Conservation (phyloP, 2,329 filamentous ascomycete species). For the Trichoderma lentiforme region DNA sequence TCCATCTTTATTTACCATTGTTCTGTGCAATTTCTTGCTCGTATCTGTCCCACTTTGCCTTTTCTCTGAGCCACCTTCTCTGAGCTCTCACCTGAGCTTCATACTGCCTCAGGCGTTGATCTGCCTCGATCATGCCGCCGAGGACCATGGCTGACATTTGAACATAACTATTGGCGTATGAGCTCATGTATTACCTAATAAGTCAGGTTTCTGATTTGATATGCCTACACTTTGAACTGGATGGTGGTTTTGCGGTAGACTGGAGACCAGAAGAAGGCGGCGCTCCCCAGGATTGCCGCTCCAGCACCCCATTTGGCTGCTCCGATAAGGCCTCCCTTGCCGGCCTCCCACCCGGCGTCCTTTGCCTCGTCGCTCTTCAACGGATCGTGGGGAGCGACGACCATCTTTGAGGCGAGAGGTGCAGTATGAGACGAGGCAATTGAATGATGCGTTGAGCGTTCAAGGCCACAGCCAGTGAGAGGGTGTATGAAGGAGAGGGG, state of each 20-base stretch:
- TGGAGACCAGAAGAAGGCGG: conserved; percentile 64
- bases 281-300: conserved; percentile 57
- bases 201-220: too few species aligned
- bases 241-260: conserved; percentile 69
- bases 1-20: conserved; percentile 32
- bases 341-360: conserved; percentile 68
- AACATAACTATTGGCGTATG: conserved; percentile 56
- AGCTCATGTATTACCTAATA: not conserved
- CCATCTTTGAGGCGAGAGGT: not conserved
- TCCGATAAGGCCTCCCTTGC: conserved; percentile 62
- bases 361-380: conserved; percentile 64
- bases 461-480: not conserved
- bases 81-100: conserved; percentile 64
- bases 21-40: conserved; percentile 57
- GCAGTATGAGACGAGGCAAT: not conserved
- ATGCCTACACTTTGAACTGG: conserved; percentile 69
- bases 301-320: conserved; percentile 71
- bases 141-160: conserved; percentile 86
- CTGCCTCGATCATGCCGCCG: conserved; percentile 73
- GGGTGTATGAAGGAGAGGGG: not conserved
- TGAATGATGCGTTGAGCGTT: not conserved
- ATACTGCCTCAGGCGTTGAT: conserved; percentile 63
- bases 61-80: conserved; percentile 60
- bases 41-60: conserved; percentile 65
- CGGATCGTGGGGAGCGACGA: conserved; percentile 43